These are phyloP conservation scores for Schizochytrium sp. DNA, from an alignment of 108 stramenopile genomes.

Conservation along the genomic window DNA sequence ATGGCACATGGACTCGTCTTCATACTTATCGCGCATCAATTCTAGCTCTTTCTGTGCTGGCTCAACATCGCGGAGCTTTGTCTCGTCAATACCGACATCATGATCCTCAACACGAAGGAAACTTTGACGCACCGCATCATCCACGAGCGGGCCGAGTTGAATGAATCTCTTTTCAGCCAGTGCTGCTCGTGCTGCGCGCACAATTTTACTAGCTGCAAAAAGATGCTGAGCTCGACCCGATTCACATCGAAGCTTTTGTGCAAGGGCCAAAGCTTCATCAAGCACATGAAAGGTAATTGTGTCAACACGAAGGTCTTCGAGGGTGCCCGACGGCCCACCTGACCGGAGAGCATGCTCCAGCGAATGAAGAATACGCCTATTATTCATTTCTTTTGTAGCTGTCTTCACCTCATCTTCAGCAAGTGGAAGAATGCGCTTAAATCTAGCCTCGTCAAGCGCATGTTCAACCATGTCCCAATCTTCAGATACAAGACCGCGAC, in stretches of 20 bases:
- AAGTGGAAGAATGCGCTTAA: neutral
- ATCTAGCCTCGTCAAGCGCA: conserved; percentile 43
- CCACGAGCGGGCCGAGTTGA: conserved; percentile 57
- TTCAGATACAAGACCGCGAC: conserved; percentile 24
- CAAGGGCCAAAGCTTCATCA: conserved; percentile 21
- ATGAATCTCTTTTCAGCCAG: neutral
- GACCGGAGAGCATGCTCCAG: conserved; percentile 23
- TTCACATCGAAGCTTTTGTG: conserved; percentile 57
- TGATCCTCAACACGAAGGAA: neutral
- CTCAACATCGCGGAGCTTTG: neutral
- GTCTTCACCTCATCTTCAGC: conserved; percentile 62
- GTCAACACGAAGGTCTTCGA: conserved; percentile 31
- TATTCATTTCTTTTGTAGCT: conserved; percentile 49
- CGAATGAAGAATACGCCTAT: conserved; percentile 7
- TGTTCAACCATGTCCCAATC: conserved; percentile 42
- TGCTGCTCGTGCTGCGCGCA: conserved; percentile 35
- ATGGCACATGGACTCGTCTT: conserved; percentile 35
- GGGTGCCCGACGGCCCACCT: conserved; percentile 48
- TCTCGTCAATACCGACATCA: neutral
- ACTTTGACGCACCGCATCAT: conserved; percentile 50
- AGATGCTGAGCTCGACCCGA: neutral
- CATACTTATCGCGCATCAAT: conserved; percentile 36
- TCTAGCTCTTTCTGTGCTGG: conserved; percentile 1
- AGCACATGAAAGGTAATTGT: conserved; percentile 50
- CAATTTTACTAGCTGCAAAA: neutral